Percentiles rank a stretch among this genome's conserved stretches.
phyloP scores from a whole-genome alignment of 73 alveolate species.

The Stentor coeruleus region DNA sequence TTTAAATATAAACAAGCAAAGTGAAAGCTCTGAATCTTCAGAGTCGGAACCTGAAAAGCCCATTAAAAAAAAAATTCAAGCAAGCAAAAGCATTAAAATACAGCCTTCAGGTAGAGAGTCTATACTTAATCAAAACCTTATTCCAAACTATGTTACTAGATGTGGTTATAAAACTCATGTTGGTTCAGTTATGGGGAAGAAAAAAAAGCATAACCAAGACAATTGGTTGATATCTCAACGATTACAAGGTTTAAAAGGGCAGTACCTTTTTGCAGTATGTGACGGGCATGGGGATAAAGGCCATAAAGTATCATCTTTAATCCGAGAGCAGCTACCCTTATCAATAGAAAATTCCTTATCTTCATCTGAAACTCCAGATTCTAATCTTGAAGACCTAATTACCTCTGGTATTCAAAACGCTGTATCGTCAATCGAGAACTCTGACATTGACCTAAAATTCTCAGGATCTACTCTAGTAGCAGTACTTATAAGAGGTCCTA shows the following conservation, averaged over 20 bases:
- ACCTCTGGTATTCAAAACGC: neutral
- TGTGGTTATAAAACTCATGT: slow-evolving; percentile 9
- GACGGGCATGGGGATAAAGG: slow-evolving; percentile 99
- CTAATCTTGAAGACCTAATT: neutral
- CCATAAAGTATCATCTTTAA: slow-evolving; percentile 84
- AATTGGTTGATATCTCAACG: neutral
- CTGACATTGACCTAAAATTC: slow-evolving; percentile 42
- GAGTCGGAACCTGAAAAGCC: neutral
- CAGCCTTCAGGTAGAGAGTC: no score
- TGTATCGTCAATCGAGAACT: neutral
- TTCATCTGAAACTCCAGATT: neutral
- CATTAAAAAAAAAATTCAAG: no score
- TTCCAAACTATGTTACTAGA: slow-evolving; percentile 3
- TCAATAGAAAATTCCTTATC: slow-evolving; percentile 23
- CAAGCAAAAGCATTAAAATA: no score
- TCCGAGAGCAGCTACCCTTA: slow-evolving; percentile 65
- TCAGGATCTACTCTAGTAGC: slow-evolving; percentile 64
- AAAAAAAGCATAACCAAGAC: slow-evolving; percentile 8
- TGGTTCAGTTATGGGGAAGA: slow-evolving; percentile 1
- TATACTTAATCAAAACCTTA: no score
- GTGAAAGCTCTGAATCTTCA: neutral
- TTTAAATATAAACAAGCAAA: neutral
- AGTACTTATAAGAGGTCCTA: slow-evolving; percentile 35
- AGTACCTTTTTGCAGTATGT: slow-evolving; percentile 80
- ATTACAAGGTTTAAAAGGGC: slow-evolving; percentile 38